These are phyloP conservation scores for Penicillium verrucosum DNA, from an alignment of 2,329 filamentous ascomycete species.

Conservation along the genomic window DNA sequence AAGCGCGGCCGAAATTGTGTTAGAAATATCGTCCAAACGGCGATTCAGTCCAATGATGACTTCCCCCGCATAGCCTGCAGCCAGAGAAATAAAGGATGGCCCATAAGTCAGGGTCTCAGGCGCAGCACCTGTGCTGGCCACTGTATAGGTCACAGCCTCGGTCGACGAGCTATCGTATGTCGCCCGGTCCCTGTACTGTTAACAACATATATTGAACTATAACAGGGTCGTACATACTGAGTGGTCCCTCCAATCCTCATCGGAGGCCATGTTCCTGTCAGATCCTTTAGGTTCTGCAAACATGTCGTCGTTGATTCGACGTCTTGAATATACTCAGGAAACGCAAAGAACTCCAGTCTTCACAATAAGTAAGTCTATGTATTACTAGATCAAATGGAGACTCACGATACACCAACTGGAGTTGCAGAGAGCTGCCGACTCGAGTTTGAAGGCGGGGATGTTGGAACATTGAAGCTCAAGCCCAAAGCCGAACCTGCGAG, in stretches of 20 bases:
- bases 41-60: conserved; percentile 55
- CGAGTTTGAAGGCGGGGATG: conserved; percentile 31
- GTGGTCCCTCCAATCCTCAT: conserved; percentile 59
- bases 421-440: conserved; percentile 38
- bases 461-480: conserved; percentile 37
- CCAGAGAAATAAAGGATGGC: conserved; percentile 51
- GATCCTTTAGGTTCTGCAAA: conserved; percentile 50
- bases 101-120: conserved; percentile 53
- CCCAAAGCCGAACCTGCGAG: conserved; percentile 10
- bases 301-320: conserved; percentile 52
- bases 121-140: conserved; percentile 48
- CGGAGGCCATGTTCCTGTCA: conserved; percentile 53
- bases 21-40: conserved; percentile 51
- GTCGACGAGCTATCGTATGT: conserved; percentile 48
- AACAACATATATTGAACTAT: background rate
- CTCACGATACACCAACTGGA: conserved; percentile 49
- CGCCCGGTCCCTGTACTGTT: conserved; percentile 46
- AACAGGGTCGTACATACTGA: conserved; percentile 35
- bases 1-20: conserved; percentile 53
- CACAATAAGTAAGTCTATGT: background rate
- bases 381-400: background rate
- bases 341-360: conserved; percentile 57
- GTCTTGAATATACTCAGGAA: conserved; percentile 54
- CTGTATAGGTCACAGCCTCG: conserved; percentile 52
- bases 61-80: conserved; percentile 48